These are phyloP conservation scores for Solanum bulbocastanum DNA, from an alignment of 257 asterid species.

Conservation along the genomic window DNA sequence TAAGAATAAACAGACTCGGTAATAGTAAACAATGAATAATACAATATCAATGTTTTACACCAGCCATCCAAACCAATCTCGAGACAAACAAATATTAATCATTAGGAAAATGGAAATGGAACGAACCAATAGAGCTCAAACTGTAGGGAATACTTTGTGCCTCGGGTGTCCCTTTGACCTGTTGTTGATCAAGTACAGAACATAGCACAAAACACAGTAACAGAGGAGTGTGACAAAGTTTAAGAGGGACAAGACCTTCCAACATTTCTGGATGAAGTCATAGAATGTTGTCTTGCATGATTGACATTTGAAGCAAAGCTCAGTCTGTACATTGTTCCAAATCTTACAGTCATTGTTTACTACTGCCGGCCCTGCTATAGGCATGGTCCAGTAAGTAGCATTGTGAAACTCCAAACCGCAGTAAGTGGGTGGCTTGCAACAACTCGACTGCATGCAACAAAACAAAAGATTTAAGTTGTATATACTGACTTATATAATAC, in stretches of 20 bases:
- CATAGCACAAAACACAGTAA: no score
- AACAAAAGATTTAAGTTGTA: no score
- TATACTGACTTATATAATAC: no score
- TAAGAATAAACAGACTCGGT: background rate
- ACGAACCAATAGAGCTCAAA: background rate
- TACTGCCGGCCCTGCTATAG: no score
- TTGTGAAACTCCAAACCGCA: no score
- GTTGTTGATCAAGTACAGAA: no score
- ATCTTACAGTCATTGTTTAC: background rate
- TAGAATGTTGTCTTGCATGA: constrained; percentile 31
- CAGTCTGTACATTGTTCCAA: constrained; percentile 31
- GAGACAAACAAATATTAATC: background rate
- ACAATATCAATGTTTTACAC: background rate
- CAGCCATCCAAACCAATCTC: background rate
- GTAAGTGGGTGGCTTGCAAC: no score
- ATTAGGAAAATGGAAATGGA: background rate
- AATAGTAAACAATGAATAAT: background rate
- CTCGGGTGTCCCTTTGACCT: no score
- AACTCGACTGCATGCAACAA: no score
- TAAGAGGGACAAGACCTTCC: constrained; percentile 22
- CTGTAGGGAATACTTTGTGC: no score
- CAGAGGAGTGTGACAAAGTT: constrained; percentile 4
- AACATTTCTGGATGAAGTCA: constrained; percentile 14
- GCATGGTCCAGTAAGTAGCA: no score
- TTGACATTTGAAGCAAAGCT: constrained; percentile 38